Conservation (phyloP, 495 filamentous ascomycete genomes). For the Thermochaetoides thermophila region DNA sequence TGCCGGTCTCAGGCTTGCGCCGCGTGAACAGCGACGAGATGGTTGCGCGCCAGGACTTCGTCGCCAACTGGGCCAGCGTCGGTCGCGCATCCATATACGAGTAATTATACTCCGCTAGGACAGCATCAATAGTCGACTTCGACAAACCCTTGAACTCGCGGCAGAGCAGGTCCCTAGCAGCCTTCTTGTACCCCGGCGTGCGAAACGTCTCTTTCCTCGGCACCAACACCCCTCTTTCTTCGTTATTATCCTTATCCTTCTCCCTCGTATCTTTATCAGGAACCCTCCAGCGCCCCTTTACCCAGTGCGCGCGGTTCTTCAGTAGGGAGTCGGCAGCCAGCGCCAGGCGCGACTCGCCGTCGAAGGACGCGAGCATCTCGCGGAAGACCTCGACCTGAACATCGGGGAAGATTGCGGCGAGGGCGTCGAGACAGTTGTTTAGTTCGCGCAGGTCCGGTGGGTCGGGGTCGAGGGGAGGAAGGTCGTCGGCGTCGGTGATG, state of each 20-base stretch:
- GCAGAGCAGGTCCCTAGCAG: constrained; percentile 43
- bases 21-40: constrained; percentile 59
- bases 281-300: constrained; percentile 57
- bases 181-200: constrained; percentile 52
- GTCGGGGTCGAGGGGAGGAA: constrained; percentile 27
- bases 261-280: constrained; percentile 17
- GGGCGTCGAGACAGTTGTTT: constrained; percentile 55
- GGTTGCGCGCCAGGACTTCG: constrained; percentile 75
- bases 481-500: constrained; percentile 33
- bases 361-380: constrained; percentile 69
- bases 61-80: constrained; percentile 56
- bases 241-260: constrained; percentile 9
- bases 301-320: constrained; percentile 59
- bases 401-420: constrained; percentile 73
- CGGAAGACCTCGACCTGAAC: constrained; percentile 83
- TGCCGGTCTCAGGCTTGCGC: constrained; percentile 42
- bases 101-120: constrained; percentile 82
- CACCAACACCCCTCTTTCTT: no score
- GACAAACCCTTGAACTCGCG: constrained; percentile 77
- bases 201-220: constrained; percentile 61
- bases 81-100: constrained; percentile 67
- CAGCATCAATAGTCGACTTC: constrained; percentile 66
- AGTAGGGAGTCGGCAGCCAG: constrained; percentile 76
- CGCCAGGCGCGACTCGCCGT: constrained; percentile 67
- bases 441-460: constrained; percentile 49